Evolutionary conservation across 306 rosid species (phyloP).

Genomic region (Oxytropis ochrocephala): DNA sequence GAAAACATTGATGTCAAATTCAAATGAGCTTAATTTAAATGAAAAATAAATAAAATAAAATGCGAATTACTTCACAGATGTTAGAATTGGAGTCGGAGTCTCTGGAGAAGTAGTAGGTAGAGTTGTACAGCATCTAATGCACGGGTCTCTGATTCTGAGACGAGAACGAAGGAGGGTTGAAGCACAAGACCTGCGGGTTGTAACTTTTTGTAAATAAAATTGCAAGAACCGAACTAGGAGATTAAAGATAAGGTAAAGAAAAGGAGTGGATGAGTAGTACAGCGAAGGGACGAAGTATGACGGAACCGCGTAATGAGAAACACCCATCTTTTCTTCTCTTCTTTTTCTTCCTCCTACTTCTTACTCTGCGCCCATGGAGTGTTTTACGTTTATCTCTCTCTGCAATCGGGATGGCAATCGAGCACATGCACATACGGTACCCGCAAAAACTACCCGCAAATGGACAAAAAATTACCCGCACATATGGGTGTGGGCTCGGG

Average conservation of each 20-base stretch:
- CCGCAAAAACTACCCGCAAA: too few species aligned
- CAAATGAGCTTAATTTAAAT: background rate
- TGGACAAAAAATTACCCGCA: too few species aligned
- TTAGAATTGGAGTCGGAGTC: conserved; percentile 24
- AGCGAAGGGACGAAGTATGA: conserved; percentile 20
- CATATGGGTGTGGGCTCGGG: too few species aligned
- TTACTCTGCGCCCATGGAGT: background rate
- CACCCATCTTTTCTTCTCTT: conserved; percentile 7
- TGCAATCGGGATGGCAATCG: too few species aligned
- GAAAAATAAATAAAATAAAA: background rate
- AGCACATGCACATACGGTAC: too few species aligned
- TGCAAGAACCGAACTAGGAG: background rate
- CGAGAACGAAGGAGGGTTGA: conserved; percentile 27
- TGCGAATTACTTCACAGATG: conserved; percentile 45
- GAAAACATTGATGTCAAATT: background rate
- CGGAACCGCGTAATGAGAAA: conserved; percentile 15
- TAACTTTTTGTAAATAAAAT: background rate
- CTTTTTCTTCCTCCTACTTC: background rate
- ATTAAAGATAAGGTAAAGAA: background rate
- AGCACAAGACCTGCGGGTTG: conserved; percentile 39
- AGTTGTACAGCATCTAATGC: conserved; percentile 44
- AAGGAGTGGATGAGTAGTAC: conserved; percentile 6
- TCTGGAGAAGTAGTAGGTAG: conserved; percentile 35
- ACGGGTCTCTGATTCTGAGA: background rate
- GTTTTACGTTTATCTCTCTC: background rate